A percentile compares a stretch with the other conserved stretches of the same genome.
Evolutionary conservation across 202 grass and related monocot genomes (phyloP).

Genomic region (Zoysia matrella): DNA sequence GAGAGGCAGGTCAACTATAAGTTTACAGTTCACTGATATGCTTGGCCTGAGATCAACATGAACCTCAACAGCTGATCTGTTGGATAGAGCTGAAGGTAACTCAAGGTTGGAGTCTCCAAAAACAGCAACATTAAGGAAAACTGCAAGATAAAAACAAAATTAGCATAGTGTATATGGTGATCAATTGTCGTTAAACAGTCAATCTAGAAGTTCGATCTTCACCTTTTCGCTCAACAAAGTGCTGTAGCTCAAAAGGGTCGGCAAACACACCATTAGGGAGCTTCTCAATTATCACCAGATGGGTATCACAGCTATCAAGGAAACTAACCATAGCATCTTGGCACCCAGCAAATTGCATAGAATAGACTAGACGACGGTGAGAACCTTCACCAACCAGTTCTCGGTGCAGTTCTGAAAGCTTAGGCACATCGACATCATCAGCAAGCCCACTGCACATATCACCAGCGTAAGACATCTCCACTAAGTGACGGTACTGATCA

Average conservation of each 20-base stretch:
- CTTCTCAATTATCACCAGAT: conserved; percentile 72
- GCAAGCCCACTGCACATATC: conserved; percentile 47
- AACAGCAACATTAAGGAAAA: conserved; percentile 68
- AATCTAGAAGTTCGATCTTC: conserved; percentile 1
- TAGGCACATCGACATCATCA: conserved; percentile 34
- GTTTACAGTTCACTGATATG: conserved; percentile 33
- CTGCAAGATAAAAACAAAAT: conserved; percentile 48
- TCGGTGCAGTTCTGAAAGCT: conserved; percentile 43
- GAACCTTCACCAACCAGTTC: conserved; percentile 82
- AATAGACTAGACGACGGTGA: conserved; percentile 74
- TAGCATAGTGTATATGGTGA: conserved; percentile 8
- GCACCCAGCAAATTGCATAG: conserved; percentile 49
- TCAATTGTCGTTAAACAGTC: too few species aligned
- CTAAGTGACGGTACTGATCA: conserved; percentile 20
- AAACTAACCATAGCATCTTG: conserved; percentile 43
- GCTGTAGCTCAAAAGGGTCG: conserved; percentile 90
- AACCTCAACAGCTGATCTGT: conserved; percentile 73
- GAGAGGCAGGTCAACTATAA: conserved; percentile 71
- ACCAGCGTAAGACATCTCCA: conserved; percentile 36
- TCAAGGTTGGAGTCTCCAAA: conserved; percentile 92
- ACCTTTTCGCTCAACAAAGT: conserved; percentile 77
- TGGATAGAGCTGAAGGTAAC: conserved; percentile 78
- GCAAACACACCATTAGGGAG: conserved; percentile 76
- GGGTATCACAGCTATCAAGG: conserved; percentile 49
- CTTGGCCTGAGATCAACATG: conserved; percentile 55